These are phyloP conservation scores for Penstemon barbatus DNA, from an alignment of 257 asterid species.

Conservation along the genomic window DNA sequence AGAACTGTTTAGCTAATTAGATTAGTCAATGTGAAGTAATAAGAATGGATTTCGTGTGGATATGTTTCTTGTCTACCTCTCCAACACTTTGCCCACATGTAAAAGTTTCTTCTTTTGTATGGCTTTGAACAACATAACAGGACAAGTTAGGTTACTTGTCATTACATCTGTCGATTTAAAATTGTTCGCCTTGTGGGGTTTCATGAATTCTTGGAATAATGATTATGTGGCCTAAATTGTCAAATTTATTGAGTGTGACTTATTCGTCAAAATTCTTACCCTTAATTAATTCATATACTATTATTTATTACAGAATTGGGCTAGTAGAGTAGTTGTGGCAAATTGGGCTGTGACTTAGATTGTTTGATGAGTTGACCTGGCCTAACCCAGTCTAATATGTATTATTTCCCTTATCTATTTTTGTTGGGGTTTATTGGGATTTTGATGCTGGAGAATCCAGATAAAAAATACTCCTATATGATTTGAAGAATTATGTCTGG, in stretches of 20 bases:
- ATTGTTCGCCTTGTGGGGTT: constrained; percentile 15
- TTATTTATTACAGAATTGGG: neutral
- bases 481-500: too few species aligned
- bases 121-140: neutral
- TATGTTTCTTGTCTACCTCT: constrained; percentile 30
- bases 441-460: too few species aligned
- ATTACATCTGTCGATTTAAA: neutral
- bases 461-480: too few species aligned
- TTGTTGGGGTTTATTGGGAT: too few species aligned
- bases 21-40: neutral
- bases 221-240: neutral
- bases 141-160: constrained; percentile 32
- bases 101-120: neutral
- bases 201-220: neutral
- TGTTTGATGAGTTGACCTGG: too few species aligned
- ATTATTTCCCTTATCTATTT: too few species aligned
- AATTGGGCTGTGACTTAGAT: too few species aligned
- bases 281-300: neutral
- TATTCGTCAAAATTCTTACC: neutral
- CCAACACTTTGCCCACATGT: constrained; percentile 19
- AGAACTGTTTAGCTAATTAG: neutral
- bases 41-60: constrained; percentile 28
- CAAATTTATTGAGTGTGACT: neutral
- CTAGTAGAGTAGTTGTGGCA: neutral
- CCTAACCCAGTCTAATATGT: too few species aligned